These are phyloP conservation scores for Xylaria bambusicola DNA, from an alignment of 495 filamentous ascomycete species.

Conservation along the genomic window DNA sequence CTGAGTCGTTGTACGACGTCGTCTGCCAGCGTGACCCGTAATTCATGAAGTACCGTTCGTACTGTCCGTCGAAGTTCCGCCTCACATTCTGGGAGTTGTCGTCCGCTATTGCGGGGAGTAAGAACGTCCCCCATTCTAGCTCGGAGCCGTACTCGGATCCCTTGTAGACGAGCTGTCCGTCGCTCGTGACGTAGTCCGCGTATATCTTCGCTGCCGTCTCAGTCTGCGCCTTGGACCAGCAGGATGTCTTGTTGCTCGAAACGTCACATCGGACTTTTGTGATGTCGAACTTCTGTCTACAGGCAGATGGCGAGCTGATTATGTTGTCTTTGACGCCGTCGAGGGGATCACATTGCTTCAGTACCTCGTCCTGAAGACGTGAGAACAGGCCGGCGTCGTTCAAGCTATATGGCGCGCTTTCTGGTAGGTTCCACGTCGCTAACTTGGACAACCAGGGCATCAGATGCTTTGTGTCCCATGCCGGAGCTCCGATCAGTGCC, in stretches of 20 bases:
- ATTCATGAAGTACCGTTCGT: constrained; percentile 41
- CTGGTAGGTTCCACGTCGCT: constrained; percentile 35
- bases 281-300: constrained; percentile 44
- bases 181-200: constrained; percentile 48
- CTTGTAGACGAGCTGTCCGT: constrained; percentile 58
- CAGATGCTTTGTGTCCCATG: constrained; percentile 49
- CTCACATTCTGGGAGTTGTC: constrained; percentile 25
- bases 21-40: constrained; percentile 39
- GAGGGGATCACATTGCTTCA: constrained; percentile 62
- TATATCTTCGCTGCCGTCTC: constrained; percentile 56
- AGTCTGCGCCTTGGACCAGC: constrained; percentile 56
- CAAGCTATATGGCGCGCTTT: constrained; percentile 51
- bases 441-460: constrained; percentile 42
- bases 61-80: constrained; percentile 38
- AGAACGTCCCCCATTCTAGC: constrained; percentile 32
- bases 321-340: constrained; percentile 64
- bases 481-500: constrained; percentile 60
- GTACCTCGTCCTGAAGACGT: constrained; percentile 55
- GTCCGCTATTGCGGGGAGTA: constrained; percentile 33
- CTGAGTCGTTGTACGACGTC: constrained; percentile 35
- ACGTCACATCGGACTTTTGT: constrained; percentile 51
- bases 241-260: constrained; percentile 38
- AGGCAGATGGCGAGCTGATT: constrained; percentile 59
- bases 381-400: constrained; percentile 46
- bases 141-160: constrained; percentile 44